A percentile compares a stretch with the other conserved stretches of the same genome.
phyloP scores from a whole-genome alignment of 1,139 yeast genomes.

The Magnusiomyces suaveolens region DNA sequence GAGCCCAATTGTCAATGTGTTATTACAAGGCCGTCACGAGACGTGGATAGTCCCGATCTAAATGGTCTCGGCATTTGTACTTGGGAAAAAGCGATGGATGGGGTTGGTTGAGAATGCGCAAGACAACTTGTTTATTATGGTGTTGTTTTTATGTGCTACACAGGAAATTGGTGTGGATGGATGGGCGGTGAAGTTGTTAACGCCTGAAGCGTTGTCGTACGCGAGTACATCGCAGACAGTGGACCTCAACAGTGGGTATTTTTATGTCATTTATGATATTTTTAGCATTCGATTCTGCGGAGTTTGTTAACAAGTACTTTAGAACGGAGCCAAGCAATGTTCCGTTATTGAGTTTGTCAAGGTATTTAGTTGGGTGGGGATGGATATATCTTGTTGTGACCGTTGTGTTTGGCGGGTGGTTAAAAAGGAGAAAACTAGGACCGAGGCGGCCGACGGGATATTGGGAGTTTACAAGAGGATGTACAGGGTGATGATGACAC shows the following conservation, averaged over 20 bases:
- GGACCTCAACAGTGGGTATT: constrained; percentile 89
- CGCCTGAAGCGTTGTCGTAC: constrained; percentile 71
- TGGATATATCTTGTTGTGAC: constrained; percentile 62
- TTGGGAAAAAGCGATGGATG: constrained; percentile 57
- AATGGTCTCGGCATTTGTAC: constrained; percentile 55
- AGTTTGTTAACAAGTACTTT: constrained; percentile 79
- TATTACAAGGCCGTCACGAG: constrained; percentile 76
- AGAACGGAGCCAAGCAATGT: constrained; percentile 48
- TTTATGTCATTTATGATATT: constrained; percentile 84
- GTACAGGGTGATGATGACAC: constrained; percentile 63
- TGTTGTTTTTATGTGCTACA: constrained; percentile 88
- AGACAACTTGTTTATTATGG: constrained; percentile 43
- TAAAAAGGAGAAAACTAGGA: constrained; percentile 36
- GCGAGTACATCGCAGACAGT: constrained; percentile 97
- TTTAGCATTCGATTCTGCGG: constrained; percentile 82
- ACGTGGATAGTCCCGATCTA: constrained; percentile 96
- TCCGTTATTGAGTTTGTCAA: constrained; percentile 66
- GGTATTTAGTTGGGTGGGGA: constrained; percentile 74
- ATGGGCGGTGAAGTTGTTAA: constrained; percentile 87
- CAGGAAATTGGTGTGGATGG: constrained; percentile 99
- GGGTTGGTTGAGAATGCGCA: constrained; percentile 48
- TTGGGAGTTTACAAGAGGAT: constrained; percentile 58
- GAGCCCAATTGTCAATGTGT: constrained; percentile 93
- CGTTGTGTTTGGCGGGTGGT: constrained; percentile 41
- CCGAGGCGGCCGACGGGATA: constrained; percentile 29